These are phyloP conservation scores for Emericellopsis cladophorae DNA, from an alignment of 2,329 filamentous ascomycete genomes.

Conservation along the genomic window DNA sequence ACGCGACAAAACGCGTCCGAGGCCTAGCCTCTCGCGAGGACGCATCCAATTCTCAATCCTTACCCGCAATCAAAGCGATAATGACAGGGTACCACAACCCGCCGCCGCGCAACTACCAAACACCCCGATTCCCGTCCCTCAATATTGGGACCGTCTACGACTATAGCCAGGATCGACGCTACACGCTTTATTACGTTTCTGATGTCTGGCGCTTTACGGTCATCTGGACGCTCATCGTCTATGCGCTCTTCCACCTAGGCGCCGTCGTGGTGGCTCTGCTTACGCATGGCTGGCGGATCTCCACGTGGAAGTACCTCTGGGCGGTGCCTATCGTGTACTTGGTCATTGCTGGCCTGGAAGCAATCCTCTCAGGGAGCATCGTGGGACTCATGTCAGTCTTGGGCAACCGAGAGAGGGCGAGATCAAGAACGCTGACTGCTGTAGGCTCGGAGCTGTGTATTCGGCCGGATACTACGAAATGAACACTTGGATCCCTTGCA, in stretches of 20 bases:
- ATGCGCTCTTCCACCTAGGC: constrained; percentile 60
- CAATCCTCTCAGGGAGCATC: constrained; percentile 66
- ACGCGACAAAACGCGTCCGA: too few relatives aligned
- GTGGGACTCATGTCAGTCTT: constrained; percentile 62
- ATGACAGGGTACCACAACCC: constrained; percentile 5
- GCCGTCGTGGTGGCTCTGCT: constrained; percentile 60
- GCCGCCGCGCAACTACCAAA: constrained; percentile 42
- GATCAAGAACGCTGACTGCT: constrained; percentile 5
- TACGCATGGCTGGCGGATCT: constrained; percentile 51
- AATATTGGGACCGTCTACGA: constrained; percentile 53
- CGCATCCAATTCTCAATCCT: neutral
- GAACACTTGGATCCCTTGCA: constrained; percentile 88
- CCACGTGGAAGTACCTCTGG: constrained; percentile 53
- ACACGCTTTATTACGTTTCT: constrained; percentile 56
- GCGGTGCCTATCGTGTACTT: constrained; percentile 59
- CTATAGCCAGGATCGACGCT: constrained; percentile 24
- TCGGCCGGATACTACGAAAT: constrained; percentile 73
- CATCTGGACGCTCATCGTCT: constrained; percentile 75
- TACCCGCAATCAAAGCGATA: neutral
- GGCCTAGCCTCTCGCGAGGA: too few relatives aligned
- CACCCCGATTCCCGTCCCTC: constrained; percentile 68
- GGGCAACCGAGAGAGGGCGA: neutral
- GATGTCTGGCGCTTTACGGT: constrained; percentile 85
- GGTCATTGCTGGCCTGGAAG: constrained; percentile 62
- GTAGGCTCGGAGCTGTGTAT: constrained; percentile 67